Percentiles rank a stretch among this genome's conserved stretches.
phyloP scores from a whole-genome alignment of 805 yeast genomes.

The Lipomyces sp. region DNA sequence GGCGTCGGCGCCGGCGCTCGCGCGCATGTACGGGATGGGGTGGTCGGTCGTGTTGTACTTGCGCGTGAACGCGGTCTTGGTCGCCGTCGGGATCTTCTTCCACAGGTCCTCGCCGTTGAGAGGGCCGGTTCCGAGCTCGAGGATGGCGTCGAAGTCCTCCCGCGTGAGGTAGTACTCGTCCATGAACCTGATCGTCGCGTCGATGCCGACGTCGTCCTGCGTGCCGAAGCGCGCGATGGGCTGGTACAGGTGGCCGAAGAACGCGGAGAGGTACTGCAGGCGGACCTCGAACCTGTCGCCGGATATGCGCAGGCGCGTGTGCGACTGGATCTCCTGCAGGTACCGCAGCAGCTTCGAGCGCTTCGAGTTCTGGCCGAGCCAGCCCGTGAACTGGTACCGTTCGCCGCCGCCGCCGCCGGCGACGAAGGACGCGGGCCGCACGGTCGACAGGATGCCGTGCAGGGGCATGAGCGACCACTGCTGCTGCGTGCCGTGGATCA shows the following conservation, averaged over 20 bases:
- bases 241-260: conserved; percentile 52
- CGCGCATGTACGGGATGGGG: conserved; percentile 76
- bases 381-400: conserved; percentile 66
- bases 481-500: conserved; percentile 60
- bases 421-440: conserved; percentile 69
- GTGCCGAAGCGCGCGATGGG: conserved; percentile 59
- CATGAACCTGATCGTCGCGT: conserved; percentile 63
- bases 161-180: conserved; percentile 82
- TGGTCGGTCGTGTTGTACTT: conserved; percentile 72
- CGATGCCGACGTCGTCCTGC: conserved; percentile 63
- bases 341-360: conserved; percentile 61
- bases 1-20: conserved; percentile 41
- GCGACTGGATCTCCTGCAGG: conserved; percentile 84
- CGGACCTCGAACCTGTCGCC: conserved; percentile 74
- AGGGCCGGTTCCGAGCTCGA: conserved; percentile 77
- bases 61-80: conserved; percentile 82
- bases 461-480: conserved; percentile 70
- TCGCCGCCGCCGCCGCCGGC: conserved; percentile 63
- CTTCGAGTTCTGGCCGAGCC: conserved; percentile 24
- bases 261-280: conserved; percentile 58
- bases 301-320: conserved; percentile 73
- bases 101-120: conserved; percentile 44
- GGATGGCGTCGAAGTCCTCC: conserved; percentile 86
- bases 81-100: conserved; percentile 70
- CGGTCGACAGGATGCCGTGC: conserved; percentile 83